Percentiles rank a stretch among this genome's conserved stretches.
phyloP scores from a whole-genome alignment of 208 protist species.

The Leishmania turanica region DNA sequence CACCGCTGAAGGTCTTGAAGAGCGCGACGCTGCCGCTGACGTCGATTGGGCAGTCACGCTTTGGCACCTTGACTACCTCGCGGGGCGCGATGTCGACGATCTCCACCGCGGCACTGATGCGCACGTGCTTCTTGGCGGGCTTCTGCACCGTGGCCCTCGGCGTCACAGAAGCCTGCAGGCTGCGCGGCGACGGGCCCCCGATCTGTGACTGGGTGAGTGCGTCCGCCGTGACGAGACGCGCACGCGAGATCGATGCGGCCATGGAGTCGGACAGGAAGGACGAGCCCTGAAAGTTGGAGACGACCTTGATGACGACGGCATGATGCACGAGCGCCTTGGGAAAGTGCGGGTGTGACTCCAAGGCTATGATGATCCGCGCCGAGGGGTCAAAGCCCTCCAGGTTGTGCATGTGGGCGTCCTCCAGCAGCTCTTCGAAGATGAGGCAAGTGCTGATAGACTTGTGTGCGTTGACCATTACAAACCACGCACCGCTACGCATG shows the following conservation, averaged over 20 bases:
- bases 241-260: constrained; percentile 51
- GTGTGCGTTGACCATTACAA: constrained; percentile 79
- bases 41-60: constrained; percentile 46
- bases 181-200: constrained; percentile 11
- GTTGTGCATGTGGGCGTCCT: constrained; percentile 55
- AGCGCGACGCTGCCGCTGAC: constrained; percentile 71
- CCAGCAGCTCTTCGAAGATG: constrained; percentile 64
- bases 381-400: constrained; percentile 62
- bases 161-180: constrained; percentile 1
- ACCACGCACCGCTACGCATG: constrained; percentile 71
- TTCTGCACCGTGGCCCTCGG: constrained; percentile 23
- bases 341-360: constrained; percentile 85
- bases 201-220: constrained; percentile 47
- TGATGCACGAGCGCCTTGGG: constrained; percentile 56
- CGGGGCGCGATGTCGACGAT: constrained; percentile 81
- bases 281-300: constrained; percentile 56
- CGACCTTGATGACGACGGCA: constrained; percentile 59
- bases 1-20: constrained; percentile 61
- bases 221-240: constrained; percentile 65
- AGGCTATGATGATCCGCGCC: constrained; percentile 62
- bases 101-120: constrained; percentile 79
- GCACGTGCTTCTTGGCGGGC: constrained; percentile 58
- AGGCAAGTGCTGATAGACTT: constrained; percentile 81
- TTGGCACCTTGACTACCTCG: constrained; percentile 48
- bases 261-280: constrained; percentile 59